Evolutionary conservation across 352 stramenopile species (phyloP), one percentile per base, ranked within the genome.

Genomic region (Globisporangium nagaii): DNA sequence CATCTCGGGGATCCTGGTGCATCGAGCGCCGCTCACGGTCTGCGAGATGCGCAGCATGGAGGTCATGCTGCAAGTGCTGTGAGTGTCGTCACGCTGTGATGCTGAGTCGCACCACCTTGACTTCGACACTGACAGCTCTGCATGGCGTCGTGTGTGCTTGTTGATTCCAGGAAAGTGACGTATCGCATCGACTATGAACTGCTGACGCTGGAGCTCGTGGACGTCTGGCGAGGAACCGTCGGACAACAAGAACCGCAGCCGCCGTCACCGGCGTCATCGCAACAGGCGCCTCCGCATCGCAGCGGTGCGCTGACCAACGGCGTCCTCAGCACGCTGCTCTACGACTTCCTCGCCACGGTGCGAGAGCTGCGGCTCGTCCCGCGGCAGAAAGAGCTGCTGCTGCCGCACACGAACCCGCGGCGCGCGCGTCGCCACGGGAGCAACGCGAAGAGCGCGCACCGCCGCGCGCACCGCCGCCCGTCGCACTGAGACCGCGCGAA

Each of bases 21-120:
- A 88, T 34, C 62, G 66, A 1, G 44, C 68, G 25, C 69, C 84
- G 1, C 79, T 90, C 53, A 88, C 80, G 12, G 55, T 67, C 28
- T 55, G 62, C 19, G 77, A 93, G 62, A 60, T 93, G n/a, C 58
- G 72, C 31, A 84, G 73, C 49, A 70, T 89, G 35, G 71, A 90
- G 68, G 71, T 88, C 36, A 62, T 93, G 28, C 69, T 93, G 28
- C 84, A 93, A 86, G 68, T 93, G 34, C 37, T 93, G 84, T 93
- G 86, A 57, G 84, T 87, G 20, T n/a, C n/a, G n/a, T 3, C 30
- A 32, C 17, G 17, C 51, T 34, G n/a, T 41, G n/a, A n/a, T n/a
- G n/a, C n/a, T n/a, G n/a, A n/a, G n/a, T n/a, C n/a, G n/a, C n/a
- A n/a, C n/a, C n/a, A n/a, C n/a, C n/a, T n/a, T n/a, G n/a, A n/a